These are phyloP conservation scores for Hypholoma sublateritium DNA, from an alignment of 768 basidiomycete species.

Conservation along the genomic window DNA sequence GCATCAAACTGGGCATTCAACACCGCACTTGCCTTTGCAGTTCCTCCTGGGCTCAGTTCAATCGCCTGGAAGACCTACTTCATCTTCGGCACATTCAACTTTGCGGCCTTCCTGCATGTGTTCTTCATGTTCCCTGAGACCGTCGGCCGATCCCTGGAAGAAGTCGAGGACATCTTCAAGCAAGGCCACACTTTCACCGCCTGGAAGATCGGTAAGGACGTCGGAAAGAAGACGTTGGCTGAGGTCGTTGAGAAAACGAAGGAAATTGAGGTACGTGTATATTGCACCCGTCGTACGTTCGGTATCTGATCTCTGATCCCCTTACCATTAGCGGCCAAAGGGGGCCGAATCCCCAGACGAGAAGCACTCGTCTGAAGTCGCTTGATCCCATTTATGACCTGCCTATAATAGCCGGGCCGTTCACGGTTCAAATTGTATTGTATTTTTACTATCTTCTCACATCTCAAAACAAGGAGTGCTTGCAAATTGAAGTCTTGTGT, in stretches of 20 bases:
- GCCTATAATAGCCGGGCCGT: too few species aligned
- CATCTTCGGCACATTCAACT: conserved; percentile 78
- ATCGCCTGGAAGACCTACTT: conserved; percentile 80
- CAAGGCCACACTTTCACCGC: conserved; percentile 70
- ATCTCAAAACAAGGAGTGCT: too few species aligned
- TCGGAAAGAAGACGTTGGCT: conserved; percentile 60
- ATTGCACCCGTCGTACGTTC: too few species aligned
- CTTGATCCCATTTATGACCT: conserved; percentile 8
- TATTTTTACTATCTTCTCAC: too few species aligned
- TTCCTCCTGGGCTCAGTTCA: conserved; percentile 63
- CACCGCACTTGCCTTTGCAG: conserved; percentile 73
- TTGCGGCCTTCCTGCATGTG: conserved; percentile 67
- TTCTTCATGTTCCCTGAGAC: conserved; percentile 84
- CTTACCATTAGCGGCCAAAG: conserved; percentile 8
- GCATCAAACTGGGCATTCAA: conserved; percentile 65
- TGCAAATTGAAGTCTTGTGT: too few species aligned
- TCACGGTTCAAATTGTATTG: too few species aligned
- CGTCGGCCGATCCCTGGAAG: conserved; percentile 70
- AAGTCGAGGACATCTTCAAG: conserved; percentile 75
- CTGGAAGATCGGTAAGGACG: conserved; percentile 63
- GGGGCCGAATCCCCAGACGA: conserved; percentile 17
- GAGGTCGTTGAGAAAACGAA: conserved; percentile 42
- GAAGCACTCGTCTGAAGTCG: conserved; percentile 13
- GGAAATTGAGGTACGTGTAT: conserved; percentile 10
- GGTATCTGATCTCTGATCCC: not conserved